Base-by-base conservation (phyloP, 805 yeast species). In the Saccharomycopsis vini region DNA sequence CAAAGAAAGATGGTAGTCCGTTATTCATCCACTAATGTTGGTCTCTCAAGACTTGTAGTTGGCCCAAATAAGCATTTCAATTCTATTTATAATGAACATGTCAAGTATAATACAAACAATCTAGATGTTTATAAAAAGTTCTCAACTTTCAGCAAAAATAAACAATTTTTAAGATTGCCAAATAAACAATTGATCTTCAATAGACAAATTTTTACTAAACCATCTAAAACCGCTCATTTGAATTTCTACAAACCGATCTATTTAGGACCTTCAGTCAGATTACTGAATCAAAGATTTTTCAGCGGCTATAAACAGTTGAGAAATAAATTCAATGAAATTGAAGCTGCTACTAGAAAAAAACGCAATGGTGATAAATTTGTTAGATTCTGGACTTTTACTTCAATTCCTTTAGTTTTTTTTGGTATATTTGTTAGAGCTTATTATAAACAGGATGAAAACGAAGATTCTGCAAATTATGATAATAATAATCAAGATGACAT, bases 351-450 rank as follows among this genome's bases (percentile, higher is more conserved):
- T 4, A n/a, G 31, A 16, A 22, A 37, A 16, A 22, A 23, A 16
- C 15, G 16, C n/a, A 22, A 37, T 3, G 6, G 22, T 20, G 26
- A 13, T 23, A 39, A 24, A 62, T 30, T 68, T 68, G 50, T 64
- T 65, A 20, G n/a, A 21, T 71, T 76, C 73, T 73, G 79, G 72
- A 71, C 79, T 2, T 53, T 74, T 32, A 71, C 78, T 1, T 69
- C 77, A 2, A 63, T 75, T 46, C 65, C 77, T 0, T 61, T 75
- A 15, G 70, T 75, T 3, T 64, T 75, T 49, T 73, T 74, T 33
- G 79, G 79, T 20, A 75, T 73, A 19, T 75, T 75, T 5, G 55
- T 74, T 13, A 68, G 52, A 64, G 58, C 62, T 66, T 43, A 61
- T 36, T 64, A 65, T 47, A 71, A 65, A 37, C 54, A 50, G 3